Evolutionary conservation across 2,329 filamentous ascomycete genomes (phyloP), one percentile per base, ranked within the genome.

Genomic region (Neonectria ditissima): DNA sequence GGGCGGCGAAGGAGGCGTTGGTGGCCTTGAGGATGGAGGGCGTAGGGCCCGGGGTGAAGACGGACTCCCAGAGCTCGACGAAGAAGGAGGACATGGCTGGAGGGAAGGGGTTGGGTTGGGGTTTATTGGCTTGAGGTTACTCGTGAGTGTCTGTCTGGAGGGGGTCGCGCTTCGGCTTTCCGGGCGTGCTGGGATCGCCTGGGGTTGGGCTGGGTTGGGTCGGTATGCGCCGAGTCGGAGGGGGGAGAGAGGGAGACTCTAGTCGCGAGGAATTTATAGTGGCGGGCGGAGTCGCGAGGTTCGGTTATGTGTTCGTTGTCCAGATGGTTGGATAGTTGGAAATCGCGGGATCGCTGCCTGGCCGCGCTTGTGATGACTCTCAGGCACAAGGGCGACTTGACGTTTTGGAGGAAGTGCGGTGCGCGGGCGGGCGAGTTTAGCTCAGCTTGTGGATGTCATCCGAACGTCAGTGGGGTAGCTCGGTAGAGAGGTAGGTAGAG

Each of bases 41-140:
- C 1, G 94, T 97, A 50, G 95, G 89, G 61, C 96, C 96, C 1
- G 95, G 92, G 5, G 91, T 96, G 86, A 98, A 97, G 84, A 98
- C 90, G 75, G 93, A 97, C 76, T 92, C 87, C 92, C 93, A 97
- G 65, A 97, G 91, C 70, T 94, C 88, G 75, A 89, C 84, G 66
- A 97, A 74, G 79, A 91, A 90, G 72, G 82, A 77, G 14, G 88
- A 81, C 87, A 90, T 90, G 71, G 61, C 70, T 50, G 57, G n/a
- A 54, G 16, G 28, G n/a, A n/a, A n/a, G n/a, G n/a, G n/a, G n/a
- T n/a, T n/a, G n/a, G n/a, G n/a, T n/a, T n/a, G n/a, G n/a, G n/a
- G n/a, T n/a, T n/a, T n/a, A 11, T 24, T 8, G 26, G 34, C 44
- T 54, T 16, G 50, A 34, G 5, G 48, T 37, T 55, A 13, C 14